Percentiles rank a stretch among this genome's conserved stretches.
Conservation (phyloP, 2,329 filamentous ascomycete genomes). For the Phaeophleospora eucalypticola region DNA sequence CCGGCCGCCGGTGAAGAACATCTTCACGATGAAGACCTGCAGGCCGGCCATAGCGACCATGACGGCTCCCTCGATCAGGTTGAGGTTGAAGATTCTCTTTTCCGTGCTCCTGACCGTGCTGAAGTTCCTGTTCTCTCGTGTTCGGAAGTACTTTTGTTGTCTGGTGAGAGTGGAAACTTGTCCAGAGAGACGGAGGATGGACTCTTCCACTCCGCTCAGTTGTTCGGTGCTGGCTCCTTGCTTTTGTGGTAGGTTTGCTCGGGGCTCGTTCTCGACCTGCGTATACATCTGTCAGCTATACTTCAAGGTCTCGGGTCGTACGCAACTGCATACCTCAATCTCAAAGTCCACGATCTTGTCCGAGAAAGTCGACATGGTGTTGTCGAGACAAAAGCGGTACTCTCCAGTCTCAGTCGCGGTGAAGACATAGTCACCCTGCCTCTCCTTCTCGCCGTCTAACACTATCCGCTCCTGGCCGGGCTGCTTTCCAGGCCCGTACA, state of each 20-base stretch:
- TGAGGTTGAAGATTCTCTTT: slow-evolving; percentile 94
- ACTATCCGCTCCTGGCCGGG: slow-evolving; percentile 62
- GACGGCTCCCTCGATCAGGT: slow-evolving; percentile 83
- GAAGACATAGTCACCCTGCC: slow-evolving; percentile 97
- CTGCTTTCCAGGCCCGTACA: slow-evolving; percentile 65
- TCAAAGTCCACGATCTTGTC: slow-evolving; percentile 99
- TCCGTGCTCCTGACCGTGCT: slow-evolving; percentile 96
- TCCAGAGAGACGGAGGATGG: slow-evolving; percentile 88
- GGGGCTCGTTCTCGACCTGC: slow-evolving; percentile 86
- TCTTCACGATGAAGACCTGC: slow-evolving; percentile 94
- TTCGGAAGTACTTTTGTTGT: slow-evolving; percentile 99
- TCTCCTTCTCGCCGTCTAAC: slow-evolving; percentile 81
- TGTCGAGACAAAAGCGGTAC: slow-evolving; percentile 97
- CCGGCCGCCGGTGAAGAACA: slow-evolving; percentile 93
- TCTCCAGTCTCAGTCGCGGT: slow-evolving; percentile 83
- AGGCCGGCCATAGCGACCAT: slow-evolving; percentile 93
- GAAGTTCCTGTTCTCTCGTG: slow-evolving; percentile 97
- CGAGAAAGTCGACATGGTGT: slow-evolving; percentile 95
- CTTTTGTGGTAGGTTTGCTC: slow-evolving; percentile 77
- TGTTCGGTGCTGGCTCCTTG: slow-evolving; percentile 86
- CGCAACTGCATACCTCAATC: slow-evolving; percentile 65
- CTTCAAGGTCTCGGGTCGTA: background rate
- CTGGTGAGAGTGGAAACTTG: slow-evolving; percentile 90
- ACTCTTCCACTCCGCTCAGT: slow-evolving; percentile 83
- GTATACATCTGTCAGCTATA: background rate